Percentiles rank a stretch among this genome's conserved stretches.
Evolutionary conservation across 495 filamentous ascomycete genomes (phyloP).

Genomic region (Neurospora tetrasperma): DNA sequence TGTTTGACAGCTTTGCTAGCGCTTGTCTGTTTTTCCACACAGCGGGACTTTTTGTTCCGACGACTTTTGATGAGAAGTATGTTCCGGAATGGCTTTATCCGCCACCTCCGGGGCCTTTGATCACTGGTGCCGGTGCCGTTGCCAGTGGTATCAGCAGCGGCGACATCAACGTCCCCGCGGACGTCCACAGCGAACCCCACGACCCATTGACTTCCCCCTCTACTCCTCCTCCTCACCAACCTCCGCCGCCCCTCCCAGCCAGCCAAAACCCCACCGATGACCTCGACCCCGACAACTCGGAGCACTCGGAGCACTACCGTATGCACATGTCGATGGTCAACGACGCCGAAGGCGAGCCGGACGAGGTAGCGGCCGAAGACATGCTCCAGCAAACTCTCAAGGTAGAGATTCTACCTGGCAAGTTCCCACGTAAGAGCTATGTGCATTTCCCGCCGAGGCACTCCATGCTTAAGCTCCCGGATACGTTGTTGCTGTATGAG

Average conservation of each 20-base stretch:
- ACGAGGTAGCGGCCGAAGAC: neutral
- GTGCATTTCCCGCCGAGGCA: conserved; percentile 28
- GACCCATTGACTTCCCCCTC: neutral
- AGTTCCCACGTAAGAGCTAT: conserved; percentile 13
- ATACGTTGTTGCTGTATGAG: conserved; percentile 27
- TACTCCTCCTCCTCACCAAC: neutral
- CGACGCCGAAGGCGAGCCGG: neutral
- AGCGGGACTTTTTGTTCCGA: conserved; percentile 28
- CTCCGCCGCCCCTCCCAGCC: neutral
- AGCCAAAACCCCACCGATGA: neutral
- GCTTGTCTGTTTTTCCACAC: conserved; percentile 43
- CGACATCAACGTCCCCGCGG: neutral
- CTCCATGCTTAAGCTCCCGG: conserved; percentile 28
- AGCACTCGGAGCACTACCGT: neutral
- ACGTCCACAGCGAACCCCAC: neutral
- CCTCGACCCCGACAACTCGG: neutral
- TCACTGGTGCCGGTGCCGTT: neutral
- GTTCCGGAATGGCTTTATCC: neutral
- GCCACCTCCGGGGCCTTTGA: neutral
- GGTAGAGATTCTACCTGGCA: neutral
- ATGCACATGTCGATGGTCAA: neutral
- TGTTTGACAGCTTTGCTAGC: conserved; percentile 46
- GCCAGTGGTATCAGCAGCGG: conserved; percentile 4
- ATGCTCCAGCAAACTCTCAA: neutral
- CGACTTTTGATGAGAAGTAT: conserved; percentile 19